These are phyloP conservation scores for Paracorniculantispora psalliotae DNA, from an alignment of 2,329 filamentous ascomycete species.

Conservation along the genomic window DNA sequence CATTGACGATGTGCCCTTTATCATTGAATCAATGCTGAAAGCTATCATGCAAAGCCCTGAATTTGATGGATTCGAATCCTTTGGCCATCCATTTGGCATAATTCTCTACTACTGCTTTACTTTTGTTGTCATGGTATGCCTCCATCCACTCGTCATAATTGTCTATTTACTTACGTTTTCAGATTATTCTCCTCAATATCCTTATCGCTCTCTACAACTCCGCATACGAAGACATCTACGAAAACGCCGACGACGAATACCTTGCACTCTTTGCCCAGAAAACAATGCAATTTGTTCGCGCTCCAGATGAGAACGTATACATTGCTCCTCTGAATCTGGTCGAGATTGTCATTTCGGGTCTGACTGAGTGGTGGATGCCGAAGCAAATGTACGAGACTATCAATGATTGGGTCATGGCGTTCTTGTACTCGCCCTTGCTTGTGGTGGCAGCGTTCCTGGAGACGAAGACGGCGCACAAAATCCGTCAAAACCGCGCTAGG, in stretches of 20 bases:
- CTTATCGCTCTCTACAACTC: slow-evolving; percentile 96
- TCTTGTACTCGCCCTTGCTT: slow-evolving; percentile 80
- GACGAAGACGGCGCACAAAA: slow-evolving; percentile 57
- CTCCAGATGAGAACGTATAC: slow-evolving; percentile 96
- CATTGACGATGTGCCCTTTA: slow-evolving; percentile 65
- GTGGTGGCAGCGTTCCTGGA: slow-evolving; percentile 72
- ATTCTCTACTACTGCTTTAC: slow-evolving; percentile 98
- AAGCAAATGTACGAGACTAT: slow-evolving; percentile 67
- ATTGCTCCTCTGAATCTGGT: slow-evolving; percentile 94
- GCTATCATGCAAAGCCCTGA: slow-evolving; percentile 89
- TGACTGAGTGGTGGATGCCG: slow-evolving; percentile 96
- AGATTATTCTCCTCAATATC: slow-evolving; percentile 81
- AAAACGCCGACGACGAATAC: slow-evolving; percentile 91
- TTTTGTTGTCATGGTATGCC: slow-evolving; percentile 84
- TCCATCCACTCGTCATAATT: not conserved
- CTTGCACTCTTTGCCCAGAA: slow-evolving; percentile 90
- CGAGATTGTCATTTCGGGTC: slow-evolving; percentile 71
- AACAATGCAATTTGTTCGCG: slow-evolving; percentile 93
- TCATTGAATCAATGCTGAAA: slow-evolving; percentile 79
- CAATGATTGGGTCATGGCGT: slow-evolving; percentile 84
- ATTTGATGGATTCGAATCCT: slow-evolving; percentile 82
- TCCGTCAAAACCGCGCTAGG: slow-evolving; percentile 67
- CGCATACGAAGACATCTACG: slow-evolving; percentile 90
- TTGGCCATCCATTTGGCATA: slow-evolving; percentile 87
- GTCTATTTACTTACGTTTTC: not conserved